These are phyloP conservation scores for Bothriochloa decipiens DNA, from an alignment of 176 grass and related monocot species.

Conservation along the genomic window DNA sequence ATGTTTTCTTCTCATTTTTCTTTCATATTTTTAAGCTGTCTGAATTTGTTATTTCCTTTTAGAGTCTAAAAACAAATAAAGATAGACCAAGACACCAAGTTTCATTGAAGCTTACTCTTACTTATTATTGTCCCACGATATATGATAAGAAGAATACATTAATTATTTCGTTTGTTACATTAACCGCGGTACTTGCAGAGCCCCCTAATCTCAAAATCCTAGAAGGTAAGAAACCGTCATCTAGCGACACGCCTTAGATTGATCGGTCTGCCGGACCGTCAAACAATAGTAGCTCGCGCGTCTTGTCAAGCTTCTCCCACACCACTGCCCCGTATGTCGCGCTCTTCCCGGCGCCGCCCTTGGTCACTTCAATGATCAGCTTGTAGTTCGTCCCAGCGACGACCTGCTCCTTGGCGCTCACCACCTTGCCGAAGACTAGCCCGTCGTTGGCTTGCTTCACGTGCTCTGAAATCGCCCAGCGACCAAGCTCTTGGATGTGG, in stretches of 20 bases:
- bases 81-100: no score
- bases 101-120: no score
- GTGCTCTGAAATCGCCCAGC: conserved; percentile 51
- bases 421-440: conserved; percentile 41
- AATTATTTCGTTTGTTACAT: no score
- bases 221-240: not conserved
- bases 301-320: conserved; percentile 31
- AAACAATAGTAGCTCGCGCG: conserved; percentile 35
- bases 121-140: no score
- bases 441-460: not conserved
- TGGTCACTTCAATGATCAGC: conserved; percentile 17
- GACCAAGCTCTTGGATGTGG: conserved; percentile 49
- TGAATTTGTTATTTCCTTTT: no score
- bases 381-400: conserved; percentile 49
- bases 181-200: not conserved
- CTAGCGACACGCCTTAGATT: not conserved
- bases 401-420: conserved; percentile 43
- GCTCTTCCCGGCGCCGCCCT: not conserved
- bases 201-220: not conserved
- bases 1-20: no score
- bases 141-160: no score
- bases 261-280: not conserved
- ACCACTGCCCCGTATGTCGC: conserved; percentile 41
- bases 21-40: no score
- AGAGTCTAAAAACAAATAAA: no score